Base-by-base conservation (phyloP, 305 asterid genomes). In the Fraxinus platypoda region DNA sequence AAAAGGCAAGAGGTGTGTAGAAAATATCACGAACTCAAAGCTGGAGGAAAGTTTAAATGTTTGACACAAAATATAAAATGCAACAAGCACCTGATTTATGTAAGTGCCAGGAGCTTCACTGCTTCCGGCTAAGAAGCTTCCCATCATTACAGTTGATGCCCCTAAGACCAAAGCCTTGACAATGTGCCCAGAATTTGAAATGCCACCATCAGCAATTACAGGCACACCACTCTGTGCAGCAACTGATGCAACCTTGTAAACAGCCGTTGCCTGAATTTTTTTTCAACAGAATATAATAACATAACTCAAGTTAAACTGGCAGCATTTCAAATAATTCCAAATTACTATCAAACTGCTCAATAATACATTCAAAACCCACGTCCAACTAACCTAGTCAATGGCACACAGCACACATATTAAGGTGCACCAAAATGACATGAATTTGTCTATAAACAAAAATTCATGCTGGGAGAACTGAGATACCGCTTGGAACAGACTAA, bases 101-200 rank as follows among this genome's bases (percentile, higher is more conserved):
- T 94, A 94, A 28, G 86, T 80, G 12, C 98, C 98, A 74, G 98
- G 98, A 86, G 99, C 95, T 88, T 96, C 99, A 80, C 19, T 87
- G 83, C 98, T 94, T 83, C 99, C 99, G 31, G 98, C 98, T 83
- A 96, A 86, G 89, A 96, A 93, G 88, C 98, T 91, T 78, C 99
- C 99, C 99, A 95, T 94, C 99, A 95, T 95, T 33, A 94, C 97
- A 64, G 99, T 94, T 49, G 99, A 95, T 82, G 99, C 99, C 34
- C 99, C 99, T 11, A 94, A 92, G 43, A 91, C 88, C 85, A 96
- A 82, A 77, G 99, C 99, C 89, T 96, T 96, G 77, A 94, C 99
- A 76, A 96, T 91, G 85, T 96, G 99, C 75, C 99, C 99, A 25
- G 98, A 94, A 82, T 96, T 94, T 17, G 98, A 94, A 82, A 96